Conservation (phyloP, 208 protist genomes). For the Acanthamoeba triangularis region DNA sequence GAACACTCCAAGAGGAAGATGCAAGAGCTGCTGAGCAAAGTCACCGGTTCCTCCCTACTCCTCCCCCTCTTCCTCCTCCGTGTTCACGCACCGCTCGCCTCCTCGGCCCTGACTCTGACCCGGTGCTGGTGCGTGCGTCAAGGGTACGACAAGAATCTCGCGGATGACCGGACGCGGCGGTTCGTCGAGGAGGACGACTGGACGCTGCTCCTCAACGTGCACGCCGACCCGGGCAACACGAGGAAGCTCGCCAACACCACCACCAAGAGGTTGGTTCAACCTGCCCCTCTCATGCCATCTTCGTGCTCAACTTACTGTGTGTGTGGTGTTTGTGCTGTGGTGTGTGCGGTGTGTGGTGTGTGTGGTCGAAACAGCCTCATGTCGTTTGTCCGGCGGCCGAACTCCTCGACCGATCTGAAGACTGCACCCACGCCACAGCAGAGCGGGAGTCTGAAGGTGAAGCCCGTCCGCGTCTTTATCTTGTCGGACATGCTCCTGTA, state of each 20-base stretch:
- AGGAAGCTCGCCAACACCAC: not conserved
- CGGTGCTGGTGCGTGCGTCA: not conserved
- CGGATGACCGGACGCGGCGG: not conserved
- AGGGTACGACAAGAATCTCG: slow-evolving; percentile 12
- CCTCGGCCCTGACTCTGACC: not conserved
- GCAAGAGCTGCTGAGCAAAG: slow-evolving; percentile 9
- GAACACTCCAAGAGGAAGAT: slow-evolving; percentile 56
- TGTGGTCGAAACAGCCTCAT: not conserved
- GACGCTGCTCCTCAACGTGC: not conserved
- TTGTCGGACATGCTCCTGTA: slow-evolving; percentile 48
- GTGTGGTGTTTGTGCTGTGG: not conserved
- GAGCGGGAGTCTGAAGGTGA: not conserved
- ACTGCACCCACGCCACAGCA: not conserved
- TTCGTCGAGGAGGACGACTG: slow-evolving; percentile 16
- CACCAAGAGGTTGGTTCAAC: not conserved
- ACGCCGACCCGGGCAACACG: not conserved
- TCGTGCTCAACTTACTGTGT: not conserved
- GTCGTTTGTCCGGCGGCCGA: not conserved
- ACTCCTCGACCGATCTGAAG: not conserved
- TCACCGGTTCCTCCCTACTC: not conserved
- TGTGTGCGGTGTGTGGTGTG: not conserved
- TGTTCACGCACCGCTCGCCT: not conserved
- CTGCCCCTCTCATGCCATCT: not conserved
- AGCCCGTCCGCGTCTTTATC: not conserved
- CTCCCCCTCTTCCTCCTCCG: not conserved